These are phyloP conservation scores for Sporothrix pseudoabietina DNA, from an alignment of 2,329 filamentous ascomycete genomes.

Conservation along the genomic window DNA sequence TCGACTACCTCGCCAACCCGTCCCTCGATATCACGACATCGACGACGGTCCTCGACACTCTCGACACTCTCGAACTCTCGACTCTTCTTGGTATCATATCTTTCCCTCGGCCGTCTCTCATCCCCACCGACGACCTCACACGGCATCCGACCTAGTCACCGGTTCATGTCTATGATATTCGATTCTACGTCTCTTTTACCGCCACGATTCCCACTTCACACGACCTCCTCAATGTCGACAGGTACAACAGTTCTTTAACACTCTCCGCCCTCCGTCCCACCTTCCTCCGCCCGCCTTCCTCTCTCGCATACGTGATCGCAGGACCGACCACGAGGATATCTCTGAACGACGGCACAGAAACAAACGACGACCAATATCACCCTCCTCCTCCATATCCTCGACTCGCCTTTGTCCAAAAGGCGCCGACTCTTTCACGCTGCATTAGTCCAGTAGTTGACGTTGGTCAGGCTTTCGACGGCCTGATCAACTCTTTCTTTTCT, in stretches of 20 bases:
- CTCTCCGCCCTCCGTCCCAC: background rate
- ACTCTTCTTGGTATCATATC: background rate
- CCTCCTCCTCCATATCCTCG: background rate
- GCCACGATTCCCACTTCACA: slow-evolving; percentile 8
- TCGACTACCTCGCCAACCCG: background rate
- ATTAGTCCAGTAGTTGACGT: slow-evolving; percentile 4
- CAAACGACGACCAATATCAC: background rate
- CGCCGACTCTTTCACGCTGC: slow-evolving; percentile 11
- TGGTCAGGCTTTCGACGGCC: slow-evolving; percentile 23
- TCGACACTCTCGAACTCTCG: slow-evolving; percentile 1
- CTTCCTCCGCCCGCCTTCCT: background rate
- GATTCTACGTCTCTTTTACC: background rate
- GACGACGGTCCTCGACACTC: background rate
- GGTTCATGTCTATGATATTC: slow-evolving; percentile 7
- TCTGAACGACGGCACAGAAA: background rate
- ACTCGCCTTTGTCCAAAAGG: slow-evolving; percentile 11
- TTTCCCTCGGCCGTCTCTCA: background rate
- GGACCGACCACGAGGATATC: slow-evolving; percentile 28
- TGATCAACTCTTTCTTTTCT: slow-evolving; percentile 12
- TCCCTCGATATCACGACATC: slow-evolving; percentile 13
- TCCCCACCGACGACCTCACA: background rate
- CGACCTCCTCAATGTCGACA: slow-evolving; percentile 8
- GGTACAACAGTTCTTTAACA: background rate
- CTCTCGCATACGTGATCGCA: slow-evolving; percentile 28
- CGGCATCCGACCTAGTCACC: background rate